These are phyloP conservation scores for Linaria vulgaris DNA, from an alignment of 257 asterid species.

Conservation along the genomic window DNA sequence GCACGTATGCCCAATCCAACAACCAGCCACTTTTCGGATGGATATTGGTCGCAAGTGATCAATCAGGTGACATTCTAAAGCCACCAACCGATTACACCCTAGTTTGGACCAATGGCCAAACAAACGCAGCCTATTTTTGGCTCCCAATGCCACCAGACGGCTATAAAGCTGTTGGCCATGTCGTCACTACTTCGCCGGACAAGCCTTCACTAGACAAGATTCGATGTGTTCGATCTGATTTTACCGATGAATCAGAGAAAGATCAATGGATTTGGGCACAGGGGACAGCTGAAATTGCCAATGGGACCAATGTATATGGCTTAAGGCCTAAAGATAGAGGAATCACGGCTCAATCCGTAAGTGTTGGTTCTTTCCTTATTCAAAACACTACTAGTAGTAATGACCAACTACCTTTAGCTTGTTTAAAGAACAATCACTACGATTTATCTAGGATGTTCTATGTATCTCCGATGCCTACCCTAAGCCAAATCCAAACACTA, in stretches of 20 bases:
- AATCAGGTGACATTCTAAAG: conserved; percentile 40
- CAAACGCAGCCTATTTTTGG: conserved; percentile 58
- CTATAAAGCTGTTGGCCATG: conserved; percentile 61
- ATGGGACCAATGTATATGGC: conserved; percentile 37
- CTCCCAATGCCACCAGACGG: conserved; percentile 75
- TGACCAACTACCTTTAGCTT: conserved; percentile 34
- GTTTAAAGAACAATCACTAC: conserved; percentile 59
- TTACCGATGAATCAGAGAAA: conserved; percentile 60
- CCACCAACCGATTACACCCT: conserved; percentile 69
- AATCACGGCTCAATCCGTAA: conserved; percentile 39
- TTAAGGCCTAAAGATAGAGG: conserved; percentile 64
- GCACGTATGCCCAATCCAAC: conserved; percentile 72
- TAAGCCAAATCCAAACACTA: conserved; percentile 44
- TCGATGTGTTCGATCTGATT: conserved; percentile 60
- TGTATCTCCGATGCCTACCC: conserved; percentile 62
- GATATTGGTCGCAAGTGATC: conserved; percentile 59
- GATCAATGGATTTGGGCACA: conserved; percentile 65
- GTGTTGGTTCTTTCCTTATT: conserved; percentile 50
- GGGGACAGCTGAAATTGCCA: conserved; percentile 23
- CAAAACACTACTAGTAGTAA: conserved; percentile 20
- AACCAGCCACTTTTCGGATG: conserved; percentile 64
- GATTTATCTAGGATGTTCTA: conserved; percentile 30
- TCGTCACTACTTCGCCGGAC: conserved; percentile 54
- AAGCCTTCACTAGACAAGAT: conserved; percentile 67
- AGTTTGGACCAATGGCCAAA: conserved; percentile 31